Conservation (phyloP, 768 basidiomycete species). For the Xerocomellus intermedius region DNA sequence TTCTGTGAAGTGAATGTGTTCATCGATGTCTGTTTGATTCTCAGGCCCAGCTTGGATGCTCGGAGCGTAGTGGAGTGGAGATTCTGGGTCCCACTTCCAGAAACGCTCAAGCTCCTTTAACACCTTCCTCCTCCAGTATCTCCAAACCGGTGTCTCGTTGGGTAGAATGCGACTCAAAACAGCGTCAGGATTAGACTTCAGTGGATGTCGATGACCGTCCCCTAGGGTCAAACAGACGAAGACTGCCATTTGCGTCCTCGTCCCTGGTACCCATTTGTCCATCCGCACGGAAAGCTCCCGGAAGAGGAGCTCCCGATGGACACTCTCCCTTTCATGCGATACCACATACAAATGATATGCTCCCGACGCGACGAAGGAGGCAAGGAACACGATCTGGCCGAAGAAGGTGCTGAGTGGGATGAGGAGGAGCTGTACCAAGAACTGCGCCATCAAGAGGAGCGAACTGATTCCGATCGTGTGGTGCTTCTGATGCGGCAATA, state of each 20-base stretch:
- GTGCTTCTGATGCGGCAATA: conserved; percentile 1
- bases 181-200: not conserved
- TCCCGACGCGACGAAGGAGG: conserved; percentile 31
- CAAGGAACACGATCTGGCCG: conserved; percentile 32
- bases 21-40: conserved; percentile 5
- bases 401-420: conserved; percentile 31
- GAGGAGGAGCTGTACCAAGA: conserved; percentile 31
- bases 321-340: conserved; percentile 29
- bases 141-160: conserved; percentile 30
- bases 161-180: conserved; percentile 20
- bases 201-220: conserved; percentile 1
- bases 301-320: conserved; percentile 21
- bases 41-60: conserved; percentile 11
- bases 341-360: conserved; percentile 32
- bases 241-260: conserved; percentile 31
- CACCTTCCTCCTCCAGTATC: conserved; percentile 27
- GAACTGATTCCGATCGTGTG: conserved; percentile 23
- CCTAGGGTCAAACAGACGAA: conserved; percentile 24
- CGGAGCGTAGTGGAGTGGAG: conserved; percentile 8
- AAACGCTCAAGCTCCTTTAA: conserved; percentile 15
- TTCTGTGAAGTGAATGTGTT: conserved; percentile 3
- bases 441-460: conserved; percentile 29
- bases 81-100: not conserved
- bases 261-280: conserved; percentile 19
- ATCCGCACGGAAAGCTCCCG: conserved; percentile 1